phyloP scores from a whole-genome alignment of 177 flowering plant species.

The Tripterygium wilfordii region DNA sequence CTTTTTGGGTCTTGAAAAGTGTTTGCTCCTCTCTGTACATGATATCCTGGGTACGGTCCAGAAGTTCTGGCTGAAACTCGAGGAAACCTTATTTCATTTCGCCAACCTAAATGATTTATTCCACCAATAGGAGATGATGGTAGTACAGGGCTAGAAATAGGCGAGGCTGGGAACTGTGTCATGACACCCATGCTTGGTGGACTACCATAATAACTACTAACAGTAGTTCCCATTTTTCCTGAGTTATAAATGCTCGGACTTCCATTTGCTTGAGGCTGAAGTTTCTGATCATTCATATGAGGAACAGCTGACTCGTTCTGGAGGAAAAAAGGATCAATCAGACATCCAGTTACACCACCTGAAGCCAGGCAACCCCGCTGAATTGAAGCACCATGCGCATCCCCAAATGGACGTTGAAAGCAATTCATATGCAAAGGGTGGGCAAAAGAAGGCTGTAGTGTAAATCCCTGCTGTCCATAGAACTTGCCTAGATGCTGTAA shows the following conservation, averaged over 20 bases:
- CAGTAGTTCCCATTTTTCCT: constrained; percentile 31
- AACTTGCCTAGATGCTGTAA: constrained; percentile 43
- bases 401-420: constrained; percentile 49
- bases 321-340: constrained; percentile 2
- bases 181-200: constrained; percentile 43
- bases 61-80: constrained; percentile 35
- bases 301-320: constrained; percentile 15
- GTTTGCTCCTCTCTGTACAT: constrained; percentile 51
- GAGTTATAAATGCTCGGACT: constrained; percentile 22
- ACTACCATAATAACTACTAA: constrained; percentile 44
- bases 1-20: constrained; percentile 47
- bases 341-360: constrained; percentile 13
- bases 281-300: constrained; percentile 19
- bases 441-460: constrained; percentile 30
- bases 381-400: constrained; percentile 34
- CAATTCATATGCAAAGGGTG: constrained; percentile 60
- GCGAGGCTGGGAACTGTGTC: constrained; percentile 54
- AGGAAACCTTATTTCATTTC: constrained; percentile 48
- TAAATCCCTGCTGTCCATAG: constrained; percentile 35
- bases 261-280: constrained; percentile 15
- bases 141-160: constrained; percentile 54
- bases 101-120: constrained; percentile 29
- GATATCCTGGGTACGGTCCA: constrained; percentile 52
- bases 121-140: constrained; percentile 59
- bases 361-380: constrained; percentile 31